phyloP scores from a whole-genome alignment of 176 grass and related monocot genomes.

The Metroxylon sagu region DNA sequence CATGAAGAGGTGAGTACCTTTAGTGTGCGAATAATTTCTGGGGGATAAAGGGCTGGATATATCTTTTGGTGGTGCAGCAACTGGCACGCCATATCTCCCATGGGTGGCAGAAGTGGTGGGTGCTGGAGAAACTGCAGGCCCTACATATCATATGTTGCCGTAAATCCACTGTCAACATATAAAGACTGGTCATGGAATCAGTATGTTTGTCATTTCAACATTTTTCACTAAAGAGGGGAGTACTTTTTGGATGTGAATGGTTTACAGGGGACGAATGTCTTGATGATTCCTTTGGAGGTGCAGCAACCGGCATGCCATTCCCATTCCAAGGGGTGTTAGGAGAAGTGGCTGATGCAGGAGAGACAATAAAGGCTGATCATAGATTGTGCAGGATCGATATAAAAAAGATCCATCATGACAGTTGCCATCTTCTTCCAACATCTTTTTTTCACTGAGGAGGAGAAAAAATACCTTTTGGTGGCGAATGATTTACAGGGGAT shows the following conservation, averaged over 20 bases:
- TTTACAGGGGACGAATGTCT: background rate
- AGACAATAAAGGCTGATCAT: background rate
- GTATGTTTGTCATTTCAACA: too few relatives aligned
- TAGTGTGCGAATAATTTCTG: conserved; percentile 31
- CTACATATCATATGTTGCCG: conserved; percentile 18
- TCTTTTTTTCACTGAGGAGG: background rate
- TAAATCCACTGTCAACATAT: too few relatives aligned
- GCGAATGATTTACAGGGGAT: too few relatives aligned
- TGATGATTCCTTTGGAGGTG: background rate
- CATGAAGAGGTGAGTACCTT: conserved; percentile 32
- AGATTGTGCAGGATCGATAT: too few relatives aligned
- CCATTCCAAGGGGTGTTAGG: background rate
- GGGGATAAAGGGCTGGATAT: conserved; percentile 21
- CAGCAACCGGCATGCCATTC: background rate
- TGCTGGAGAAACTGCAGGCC: conserved; percentile 26
- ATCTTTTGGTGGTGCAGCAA: conserved; percentile 38
- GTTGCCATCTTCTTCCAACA: background rate
- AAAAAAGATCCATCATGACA: conserved; percentile 13
- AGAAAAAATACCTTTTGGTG: too few relatives aligned
- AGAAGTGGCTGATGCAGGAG: background rate
- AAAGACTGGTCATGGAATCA: too few relatives aligned
- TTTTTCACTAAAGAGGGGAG: too few relatives aligned
- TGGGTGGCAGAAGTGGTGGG: conserved; percentile 18
- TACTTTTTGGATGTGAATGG: background rate
- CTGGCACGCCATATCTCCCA: conserved; percentile 32